Base-by-base conservation (phyloP, 177 flowering plant species). In the Tripterygium wilfordii region DNA sequence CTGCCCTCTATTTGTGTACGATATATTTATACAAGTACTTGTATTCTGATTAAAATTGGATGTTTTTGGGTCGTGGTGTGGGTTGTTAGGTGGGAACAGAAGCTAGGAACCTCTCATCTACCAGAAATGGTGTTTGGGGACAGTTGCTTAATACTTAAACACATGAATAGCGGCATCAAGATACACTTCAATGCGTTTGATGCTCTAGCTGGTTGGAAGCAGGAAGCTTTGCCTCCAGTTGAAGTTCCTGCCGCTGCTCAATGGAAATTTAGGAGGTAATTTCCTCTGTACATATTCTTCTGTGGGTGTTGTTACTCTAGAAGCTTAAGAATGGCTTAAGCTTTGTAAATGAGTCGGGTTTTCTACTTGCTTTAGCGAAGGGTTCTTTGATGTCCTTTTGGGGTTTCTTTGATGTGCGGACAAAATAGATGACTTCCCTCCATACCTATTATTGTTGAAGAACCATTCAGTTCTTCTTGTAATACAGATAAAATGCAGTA, bases 51-150 rank as follows among this genome's bases (percentile, higher is more conserved):
- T 36, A 7, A 8, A 17, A 1, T 30, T 8, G 37, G 9, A 5
- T 7, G 7, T 47, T 10, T 32, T 21, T 15, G 27, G 16, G 3
- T 24, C 17, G 2, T 49, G 53, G 7, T 20, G 14, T 48, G 22
- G 48, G 24, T 6, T 36, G 65, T 57, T 64, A 92, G 99, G 51
- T 89, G 97, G 95, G 97, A 85, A 57, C 33, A 87, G 36, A 77
- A 77, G 61, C 83, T 89, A 17, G 63, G 70, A 56, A 83, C 97
- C 21, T 64, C 74, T 31, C 95, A 94, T 53, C 66, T 94, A 23
- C 96, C 99, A 1, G 99, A 94, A 62, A 94, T 89, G 99, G 78
- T 94, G 10, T 92, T 94, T 69, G 99, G 96, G 32, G 80, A 89
- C 12, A 80, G 82, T 62, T 62, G 58, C 37, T 70, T 88, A 54